Evolutionary conservation across 169 alveolate genomes (phyloP), one percentile per base, ranked within the genome.

Genomic region (Plasmodium malariae): DNA sequence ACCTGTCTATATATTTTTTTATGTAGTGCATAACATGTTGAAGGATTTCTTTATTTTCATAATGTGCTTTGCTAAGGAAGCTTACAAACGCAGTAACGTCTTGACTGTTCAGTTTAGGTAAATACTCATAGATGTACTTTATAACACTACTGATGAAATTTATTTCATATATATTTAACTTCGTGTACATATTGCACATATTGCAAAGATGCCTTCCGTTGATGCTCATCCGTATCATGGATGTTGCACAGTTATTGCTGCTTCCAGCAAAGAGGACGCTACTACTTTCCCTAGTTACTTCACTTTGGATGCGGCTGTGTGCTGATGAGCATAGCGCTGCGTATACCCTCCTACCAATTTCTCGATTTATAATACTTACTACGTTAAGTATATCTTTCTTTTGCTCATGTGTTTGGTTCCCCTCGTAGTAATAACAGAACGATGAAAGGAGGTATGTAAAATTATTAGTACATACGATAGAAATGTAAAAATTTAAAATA

Each of bases 171-270:
- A 60, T 43, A 5, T 76, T 36, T 6, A 62, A 9, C 14, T 76
- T 45, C 12, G 49, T 40, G 36, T 76, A 76, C n/a, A 30, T 4
- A 32, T 32, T 76, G 36, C 88, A 76, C 30, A 76, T 19, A 17
- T 76, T 76, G 17, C 28, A 76, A 11, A 76, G 49, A 68, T 76
- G 88, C 48, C 88, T 76, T 21, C 14, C 17, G 37, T 76, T 60
- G 7, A 43, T 14, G 14, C 36, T 63, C 14, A 30, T n/a, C n/a
- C n/a, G n/a, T n/a, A n/a, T n/a, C n/a, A 48, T 9, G 26, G 71
- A 28, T 6, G 71, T n/a, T n/a, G n/a, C n/a, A n/a, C n/a, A n/a
- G n/a, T n/a, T n/a, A n/a, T n/a, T n/a, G n/a, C n/a, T n/a, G n/a
- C n/a, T n/a, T n/a, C n/a, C n/a, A n/a, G n/a, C n/a, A n/a, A n/a